Evolutionary conservation across 108 stramenopile genomes (phyloP).

Genomic region (Aureococcus anophagefferens): DNA sequence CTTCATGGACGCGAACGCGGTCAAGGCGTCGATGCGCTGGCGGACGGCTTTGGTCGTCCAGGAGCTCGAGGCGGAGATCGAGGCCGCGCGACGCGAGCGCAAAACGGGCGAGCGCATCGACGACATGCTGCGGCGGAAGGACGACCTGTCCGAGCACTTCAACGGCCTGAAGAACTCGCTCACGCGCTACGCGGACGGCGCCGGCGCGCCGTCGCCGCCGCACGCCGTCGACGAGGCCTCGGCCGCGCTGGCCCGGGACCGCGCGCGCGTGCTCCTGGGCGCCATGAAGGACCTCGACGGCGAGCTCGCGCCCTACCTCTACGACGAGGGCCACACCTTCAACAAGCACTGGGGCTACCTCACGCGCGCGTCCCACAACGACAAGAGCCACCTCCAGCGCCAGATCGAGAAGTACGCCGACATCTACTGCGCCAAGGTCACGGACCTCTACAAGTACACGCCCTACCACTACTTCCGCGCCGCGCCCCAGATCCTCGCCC

Average conservation of each 20-base stretch:
- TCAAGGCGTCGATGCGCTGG: neutral
- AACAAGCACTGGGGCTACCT: neutral
- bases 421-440: constrained; percentile 2
- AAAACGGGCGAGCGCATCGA: neutral
- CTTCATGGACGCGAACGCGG: neutral
- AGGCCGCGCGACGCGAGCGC: neutral
- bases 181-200: neutral
- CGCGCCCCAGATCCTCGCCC: neutral
- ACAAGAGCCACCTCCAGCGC: neutral
- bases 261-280: neutral
- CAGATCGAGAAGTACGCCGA: constrained; percentile 10
- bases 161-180: neutral
- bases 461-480: constrained; percentile 6
- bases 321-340: neutral
- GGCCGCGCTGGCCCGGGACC: neutral
- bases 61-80: neutral
- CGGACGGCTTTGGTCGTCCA: neutral
- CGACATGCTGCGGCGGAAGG: neutral
- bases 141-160: neutral
- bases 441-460: neutral
- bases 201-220: neutral
- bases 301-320: neutral
- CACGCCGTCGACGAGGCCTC: neutral
- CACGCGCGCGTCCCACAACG: neutral
- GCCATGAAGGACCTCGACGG: neutral